Base-by-base conservation (phyloP, 2,329 filamentous ascomycete species). In the Juglanconis oblonga region DNA sequence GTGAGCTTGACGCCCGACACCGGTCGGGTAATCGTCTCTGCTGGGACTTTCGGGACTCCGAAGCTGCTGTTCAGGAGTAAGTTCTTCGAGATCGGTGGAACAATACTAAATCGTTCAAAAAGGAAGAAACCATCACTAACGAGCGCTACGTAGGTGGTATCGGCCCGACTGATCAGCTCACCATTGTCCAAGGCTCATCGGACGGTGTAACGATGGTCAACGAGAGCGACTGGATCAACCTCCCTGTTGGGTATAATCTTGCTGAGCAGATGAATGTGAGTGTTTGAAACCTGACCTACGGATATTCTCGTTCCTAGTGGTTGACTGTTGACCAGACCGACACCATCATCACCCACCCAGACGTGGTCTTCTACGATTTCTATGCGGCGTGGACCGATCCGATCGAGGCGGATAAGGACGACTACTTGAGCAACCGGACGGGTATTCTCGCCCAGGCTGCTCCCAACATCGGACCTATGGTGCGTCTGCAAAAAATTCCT, bases 11-110 rank as follows among this genome's bases (percentile, higher is more conserved):
- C 86, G 29, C 67, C 78, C 4, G 72, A 74, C 42, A 83, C 80
- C 11, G 88, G 89, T 9, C 83, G 87, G 55, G 87, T 91, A 49
- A 82, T 91, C 65, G 75, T 91, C 36, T 83, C 88, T 17, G 84
- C 87, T 1, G 89, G 89, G 52, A 77, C 87, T 1, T 89, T 91
- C 63, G 87, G 87, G n/a, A 86, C 86, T 2, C 79, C 87, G 13
- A 89, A 89, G 73, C 76, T 92, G 52, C 79, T 91, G 2, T 79
- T 90, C 73, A 81, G 87, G 67, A 87, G 84, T 74, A 63, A 66
- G 69, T 65, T 17, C 24, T 13, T 40, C 40, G 42, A 13, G 24
- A 24, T 24, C 24, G 24, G 24, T 24, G 24, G 24, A 24, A 24
- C 24, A 24, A 17, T 24, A 14, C 40, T 13, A 44, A 13, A 44